A percentile compares a stretch with the other conserved stretches of the same genome.
phyloP scores from a whole-genome alignment of 257 asterid genomes.

The Solanum stenotomum region DNA sequence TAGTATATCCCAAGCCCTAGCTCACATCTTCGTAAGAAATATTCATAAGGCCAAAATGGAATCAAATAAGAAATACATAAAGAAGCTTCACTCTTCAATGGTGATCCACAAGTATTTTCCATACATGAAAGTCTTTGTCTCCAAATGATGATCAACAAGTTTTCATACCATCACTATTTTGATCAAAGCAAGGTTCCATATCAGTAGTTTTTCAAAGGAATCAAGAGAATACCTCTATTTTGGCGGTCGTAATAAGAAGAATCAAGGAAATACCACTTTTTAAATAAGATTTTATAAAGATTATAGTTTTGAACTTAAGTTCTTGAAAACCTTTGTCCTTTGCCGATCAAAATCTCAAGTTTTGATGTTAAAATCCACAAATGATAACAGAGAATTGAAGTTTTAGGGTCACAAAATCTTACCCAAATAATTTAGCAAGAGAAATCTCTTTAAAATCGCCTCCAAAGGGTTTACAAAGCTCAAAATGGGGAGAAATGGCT shows the following conservation, averaged over 20 bases:
- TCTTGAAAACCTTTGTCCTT: too few species aligned
- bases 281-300: background rate
- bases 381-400: too few species aligned
- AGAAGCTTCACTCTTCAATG: background rate
- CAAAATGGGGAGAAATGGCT: too few species aligned
- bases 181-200: background rate
- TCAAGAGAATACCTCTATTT: background rate
- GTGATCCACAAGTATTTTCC: background rate
- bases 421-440: too few species aligned
- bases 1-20: background rate
- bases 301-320: too few species aligned
- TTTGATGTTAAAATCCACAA: too few species aligned
- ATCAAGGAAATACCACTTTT: background rate
- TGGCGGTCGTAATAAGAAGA: background rate
- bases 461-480: too few species aligned
- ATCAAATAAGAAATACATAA: background rate
- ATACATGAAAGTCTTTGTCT: background rate
- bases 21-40: background rate
- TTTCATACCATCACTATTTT: background rate
- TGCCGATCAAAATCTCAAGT: too few species aligned
- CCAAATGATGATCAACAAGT: background rate
- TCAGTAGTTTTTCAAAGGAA: background rate
- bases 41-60: background rate
- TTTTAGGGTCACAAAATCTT: too few species aligned
- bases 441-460: too few species aligned